Conservation (phyloP, 176 grass and related monocot genomes). For the Triticum monococcum region DNA sequence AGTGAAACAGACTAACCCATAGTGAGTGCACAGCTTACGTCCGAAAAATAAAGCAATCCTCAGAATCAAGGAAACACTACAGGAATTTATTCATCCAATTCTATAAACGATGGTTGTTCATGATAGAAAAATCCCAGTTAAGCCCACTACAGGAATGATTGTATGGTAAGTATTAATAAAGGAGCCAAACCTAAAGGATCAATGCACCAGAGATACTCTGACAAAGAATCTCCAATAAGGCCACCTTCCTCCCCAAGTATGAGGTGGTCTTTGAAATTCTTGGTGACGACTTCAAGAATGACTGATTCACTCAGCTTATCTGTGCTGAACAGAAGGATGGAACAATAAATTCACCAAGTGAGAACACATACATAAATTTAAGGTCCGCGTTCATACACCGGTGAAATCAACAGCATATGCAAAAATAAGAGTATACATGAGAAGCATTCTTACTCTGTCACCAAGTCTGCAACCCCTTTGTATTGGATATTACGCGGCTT, state of each 20-base stretch:
- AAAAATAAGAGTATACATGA: background rate
- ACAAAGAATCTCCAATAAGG: slow-evolving; percentile 79
- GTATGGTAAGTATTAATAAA: slow-evolving; percentile 2
- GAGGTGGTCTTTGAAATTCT: slow-evolving; percentile 83
- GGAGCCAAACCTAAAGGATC: slow-evolving; percentile 87
- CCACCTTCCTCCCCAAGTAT: slow-evolving; percentile 99
- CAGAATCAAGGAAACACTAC: background rate
- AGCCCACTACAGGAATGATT: background rate
- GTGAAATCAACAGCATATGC: background rate
- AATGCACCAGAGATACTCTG: slow-evolving; percentile 99
- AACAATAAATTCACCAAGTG: slow-evolving; percentile 13
- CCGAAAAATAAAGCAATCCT: background rate
- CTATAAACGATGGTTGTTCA: background rate
- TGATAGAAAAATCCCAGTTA: background rate
- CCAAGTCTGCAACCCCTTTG: slow-evolving; percentile 90
- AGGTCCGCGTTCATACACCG: background rate
- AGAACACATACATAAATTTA: background rate
- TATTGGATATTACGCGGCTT: slow-evolving; percentile 90
- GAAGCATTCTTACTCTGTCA: slow-evolving; percentile 80
- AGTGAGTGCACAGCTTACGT: background rate
- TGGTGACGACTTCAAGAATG: slow-evolving; percentile 86
- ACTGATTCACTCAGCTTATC: slow-evolving; percentile 85
- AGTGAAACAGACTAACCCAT: background rate
- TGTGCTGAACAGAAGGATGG: slow-evolving; percentile 70
- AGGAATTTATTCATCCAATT: background rate